Evolutionary conservation across 306 rosid genomes (phyloP).

Genomic region (Malus asiatica): DNA sequence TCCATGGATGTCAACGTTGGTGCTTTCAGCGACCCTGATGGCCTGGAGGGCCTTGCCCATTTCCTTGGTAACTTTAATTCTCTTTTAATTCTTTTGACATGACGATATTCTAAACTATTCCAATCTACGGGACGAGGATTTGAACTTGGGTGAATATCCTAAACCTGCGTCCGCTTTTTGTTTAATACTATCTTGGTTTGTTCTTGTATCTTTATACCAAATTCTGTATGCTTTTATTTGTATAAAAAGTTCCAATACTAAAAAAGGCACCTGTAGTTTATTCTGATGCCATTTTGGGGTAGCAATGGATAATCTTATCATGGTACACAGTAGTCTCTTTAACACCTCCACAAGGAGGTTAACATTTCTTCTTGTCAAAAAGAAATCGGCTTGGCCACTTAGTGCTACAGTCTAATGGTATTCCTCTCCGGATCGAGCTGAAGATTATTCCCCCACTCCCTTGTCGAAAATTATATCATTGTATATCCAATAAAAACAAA

Average conservation of each 20-base stretch:
- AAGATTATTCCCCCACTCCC: too few relatives aligned
- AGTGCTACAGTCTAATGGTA: too few relatives aligned
- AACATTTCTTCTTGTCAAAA: background rate
- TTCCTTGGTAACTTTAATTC: constrained; percentile 53
- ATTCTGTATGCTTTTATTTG: background rate
- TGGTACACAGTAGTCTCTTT: background rate
- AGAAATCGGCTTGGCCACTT: too few relatives aligned
- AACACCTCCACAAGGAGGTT: background rate
- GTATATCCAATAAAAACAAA: too few relatives aligned
- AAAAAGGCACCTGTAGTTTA: background rate
- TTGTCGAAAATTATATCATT: too few relatives aligned
- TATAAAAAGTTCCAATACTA: background rate
- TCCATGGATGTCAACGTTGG: constrained; percentile 90
- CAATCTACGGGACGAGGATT: too few relatives aligned
- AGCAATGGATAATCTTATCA: background rate
- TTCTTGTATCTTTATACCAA: background rate
- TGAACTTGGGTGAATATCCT: too few relatives aligned
- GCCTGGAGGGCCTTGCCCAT: constrained; percentile 94
- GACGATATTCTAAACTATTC: background rate
- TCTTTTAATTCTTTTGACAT: background rate
- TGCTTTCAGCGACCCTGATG: constrained; percentile 75
- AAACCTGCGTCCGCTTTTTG: background rate
- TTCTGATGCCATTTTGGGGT: background rate
- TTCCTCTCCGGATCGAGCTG: too few relatives aligned
- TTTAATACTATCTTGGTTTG: background rate